These are phyloP conservation scores for Jaltomata sinuosa DNA, from an alignment of 257 asterid genomes.

Conservation along the genomic window DNA sequence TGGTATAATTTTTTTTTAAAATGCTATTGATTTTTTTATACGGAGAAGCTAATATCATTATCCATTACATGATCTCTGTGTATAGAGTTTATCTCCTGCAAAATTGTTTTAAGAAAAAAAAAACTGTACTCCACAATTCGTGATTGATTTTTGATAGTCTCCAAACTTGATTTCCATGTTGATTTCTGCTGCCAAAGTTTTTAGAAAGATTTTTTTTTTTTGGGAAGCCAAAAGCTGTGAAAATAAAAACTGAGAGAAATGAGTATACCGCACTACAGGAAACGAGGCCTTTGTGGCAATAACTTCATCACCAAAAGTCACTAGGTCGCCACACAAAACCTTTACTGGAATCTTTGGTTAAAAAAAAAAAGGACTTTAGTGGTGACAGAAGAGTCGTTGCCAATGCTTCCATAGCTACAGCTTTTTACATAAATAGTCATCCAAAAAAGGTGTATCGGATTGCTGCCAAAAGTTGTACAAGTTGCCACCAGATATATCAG, in stretches of 20 bases:
- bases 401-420: too few relatives aligned
- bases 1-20: too few relatives aligned
- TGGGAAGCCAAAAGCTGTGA: too few relatives aligned
- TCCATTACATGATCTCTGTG: neutral
- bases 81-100: neutral
- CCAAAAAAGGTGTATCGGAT: too few relatives aligned
- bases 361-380: too few relatives aligned
- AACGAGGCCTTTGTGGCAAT: neutral
- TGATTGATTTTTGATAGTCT: neutral
- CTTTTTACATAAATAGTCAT: too few relatives aligned
- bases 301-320: neutral
- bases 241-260: too few relatives aligned
- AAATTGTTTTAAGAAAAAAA: neutral
- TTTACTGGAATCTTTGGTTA: too few relatives aligned
- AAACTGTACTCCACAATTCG: neutral
- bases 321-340: neutral
- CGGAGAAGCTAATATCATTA: neutral
- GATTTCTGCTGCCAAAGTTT: neutral
- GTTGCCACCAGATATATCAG: neutral
- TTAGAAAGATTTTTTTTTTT: neutral
- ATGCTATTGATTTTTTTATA: neutral
- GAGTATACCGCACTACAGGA: too few relatives aligned
- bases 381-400: neutral
- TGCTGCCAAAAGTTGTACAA: neutral
- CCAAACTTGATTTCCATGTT: neutral